A percentile compares a stretch with the other conserved stretches of the same genome.
These are phyloP conservation scores for Allium sativum DNA, from an alignment of 106 monocot species.

Conservation along the genomic window DNA sequence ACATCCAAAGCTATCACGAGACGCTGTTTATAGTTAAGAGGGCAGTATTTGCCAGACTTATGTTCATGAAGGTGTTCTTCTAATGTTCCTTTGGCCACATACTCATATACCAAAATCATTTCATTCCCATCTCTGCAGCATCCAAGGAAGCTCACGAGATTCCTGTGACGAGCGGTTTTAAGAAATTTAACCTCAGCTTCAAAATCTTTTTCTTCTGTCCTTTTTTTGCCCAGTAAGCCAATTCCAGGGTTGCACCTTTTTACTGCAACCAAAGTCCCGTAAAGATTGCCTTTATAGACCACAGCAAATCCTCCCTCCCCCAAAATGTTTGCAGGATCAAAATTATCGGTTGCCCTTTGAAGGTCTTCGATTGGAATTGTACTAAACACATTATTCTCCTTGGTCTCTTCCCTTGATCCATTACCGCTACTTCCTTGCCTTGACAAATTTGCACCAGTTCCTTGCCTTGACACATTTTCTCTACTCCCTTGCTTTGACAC, in stretches of 20 bases:
- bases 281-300: constrained; percentile 65
- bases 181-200: constrained; percentile 79
- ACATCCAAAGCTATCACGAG: constrained; percentile 78
- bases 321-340: constrained; percentile 41
- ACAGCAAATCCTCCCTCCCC: constrained; percentile 88
- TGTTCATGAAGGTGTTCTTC: constrained; percentile 62
- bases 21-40: constrained; percentile 85
- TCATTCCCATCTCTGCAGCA: constrained; percentile 65
- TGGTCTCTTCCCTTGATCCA: constrained; percentile 31
- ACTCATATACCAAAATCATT: constrained; percentile 84
- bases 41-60: constrained; percentile 20
- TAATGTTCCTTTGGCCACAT: constrained; percentile 76
- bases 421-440: constrained; percentile 7
- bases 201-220: constrained; percentile 56
- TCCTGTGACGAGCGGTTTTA: constrained; percentile 67
- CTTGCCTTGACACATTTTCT: constrained; percentile 16
- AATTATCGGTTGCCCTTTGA: constrained; percentile 54
- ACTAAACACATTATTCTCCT: constrained; percentile 17
- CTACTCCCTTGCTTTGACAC: constrained; percentile 23
- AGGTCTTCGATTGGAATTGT: constrained; percentile 55
- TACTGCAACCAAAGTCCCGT: constrained; percentile 66
- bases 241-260: constrained; percentile 52
- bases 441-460: not conserved
- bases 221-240: constrained; percentile 38
- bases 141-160: constrained; percentile 75